Evolutionary conservation across 179 eudicot species (phyloP).

Genomic region (Patellifolia procumbens): DNA sequence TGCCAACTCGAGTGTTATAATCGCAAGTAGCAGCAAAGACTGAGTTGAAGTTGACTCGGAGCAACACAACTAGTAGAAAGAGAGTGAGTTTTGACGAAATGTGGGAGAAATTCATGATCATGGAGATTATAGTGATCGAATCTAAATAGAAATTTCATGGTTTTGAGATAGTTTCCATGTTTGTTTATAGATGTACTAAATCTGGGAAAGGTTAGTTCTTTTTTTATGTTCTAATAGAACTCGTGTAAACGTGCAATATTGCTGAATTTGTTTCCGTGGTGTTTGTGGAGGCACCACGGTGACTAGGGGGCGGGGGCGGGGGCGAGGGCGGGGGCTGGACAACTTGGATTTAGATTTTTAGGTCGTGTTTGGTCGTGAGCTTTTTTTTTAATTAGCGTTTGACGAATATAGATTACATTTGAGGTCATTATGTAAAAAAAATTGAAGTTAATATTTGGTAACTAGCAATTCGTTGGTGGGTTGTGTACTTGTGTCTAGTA

Average conservation of each 20-base stretch:
- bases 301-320: no score
- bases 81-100: background rate
- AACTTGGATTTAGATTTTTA: no score
- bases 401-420: no score
- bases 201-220: background rate
- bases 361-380: no score
- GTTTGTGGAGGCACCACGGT: no score
- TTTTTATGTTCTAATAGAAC: background rate
- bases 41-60: constrained; percentile 31
- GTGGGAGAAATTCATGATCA: constrained; percentile 11
- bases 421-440: no score
- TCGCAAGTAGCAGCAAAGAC: constrained; percentile 50
- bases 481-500: no score
- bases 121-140: background rate
- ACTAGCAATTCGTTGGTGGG: no score
- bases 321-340: no score
- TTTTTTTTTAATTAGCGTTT: no score
- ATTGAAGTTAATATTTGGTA: no score
- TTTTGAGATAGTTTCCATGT: background rate
- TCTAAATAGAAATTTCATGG: background rate
- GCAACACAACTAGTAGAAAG: constrained; percentile 28
- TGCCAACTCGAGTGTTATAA: constrained; percentile 40
- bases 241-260: background rate
- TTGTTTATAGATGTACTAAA: background rate
- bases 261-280: background rate